A percentile compares a stretch with the other conserved stretches of the same genome.
phyloP scores from a whole-genome alignment of 106 monocot genomes.

The Acanthochlamys bracteata region DNA sequence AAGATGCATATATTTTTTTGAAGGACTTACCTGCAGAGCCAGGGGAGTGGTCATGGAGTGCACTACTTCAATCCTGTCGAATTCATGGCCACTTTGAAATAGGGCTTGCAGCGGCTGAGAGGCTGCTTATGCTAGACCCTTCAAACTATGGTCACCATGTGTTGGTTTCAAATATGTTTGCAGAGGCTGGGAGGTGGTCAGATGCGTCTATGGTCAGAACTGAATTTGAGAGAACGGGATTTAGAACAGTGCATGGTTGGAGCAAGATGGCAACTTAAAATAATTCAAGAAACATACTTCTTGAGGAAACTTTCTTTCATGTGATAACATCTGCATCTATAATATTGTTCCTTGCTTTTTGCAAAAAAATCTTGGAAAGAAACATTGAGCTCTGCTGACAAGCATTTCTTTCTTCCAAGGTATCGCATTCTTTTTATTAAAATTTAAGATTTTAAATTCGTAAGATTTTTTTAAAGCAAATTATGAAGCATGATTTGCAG shows the following conservation, averaged over 20 bases:
- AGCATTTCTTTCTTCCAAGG: no score
- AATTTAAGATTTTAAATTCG: no score
- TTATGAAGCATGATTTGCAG: no score
- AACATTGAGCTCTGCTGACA: no score
- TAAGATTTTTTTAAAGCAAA: no score
- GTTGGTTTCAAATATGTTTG: conserved; percentile 28
- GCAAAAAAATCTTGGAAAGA: no score
- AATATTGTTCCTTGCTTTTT: no score
- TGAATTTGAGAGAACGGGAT: conserved; percentile 12
- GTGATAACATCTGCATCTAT: no score
- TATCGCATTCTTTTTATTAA: no score
- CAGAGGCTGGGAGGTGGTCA: conserved; percentile 33
- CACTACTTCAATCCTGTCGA: conserved; percentile 40
- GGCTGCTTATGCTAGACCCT: conserved; percentile 24
- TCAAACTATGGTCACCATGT: conserved; percentile 24
- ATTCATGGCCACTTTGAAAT: conserved; percentile 25
- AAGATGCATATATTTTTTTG: conserved; percentile 30
- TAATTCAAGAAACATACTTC: no score
- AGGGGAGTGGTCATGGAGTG: conserved; percentile 33
- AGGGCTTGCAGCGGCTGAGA: conserved; percentile 19
- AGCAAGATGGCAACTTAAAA: conserved; percentile 26
- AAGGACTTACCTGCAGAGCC: conserved; percentile 16
- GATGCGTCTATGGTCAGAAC: conserved; percentile 32
- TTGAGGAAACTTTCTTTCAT: no score
- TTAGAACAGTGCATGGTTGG: conserved; percentile 22